Evolutionary conservation across 208 protist genomes (phyloP).

Genomic region (Leishmania tropica): DNA sequence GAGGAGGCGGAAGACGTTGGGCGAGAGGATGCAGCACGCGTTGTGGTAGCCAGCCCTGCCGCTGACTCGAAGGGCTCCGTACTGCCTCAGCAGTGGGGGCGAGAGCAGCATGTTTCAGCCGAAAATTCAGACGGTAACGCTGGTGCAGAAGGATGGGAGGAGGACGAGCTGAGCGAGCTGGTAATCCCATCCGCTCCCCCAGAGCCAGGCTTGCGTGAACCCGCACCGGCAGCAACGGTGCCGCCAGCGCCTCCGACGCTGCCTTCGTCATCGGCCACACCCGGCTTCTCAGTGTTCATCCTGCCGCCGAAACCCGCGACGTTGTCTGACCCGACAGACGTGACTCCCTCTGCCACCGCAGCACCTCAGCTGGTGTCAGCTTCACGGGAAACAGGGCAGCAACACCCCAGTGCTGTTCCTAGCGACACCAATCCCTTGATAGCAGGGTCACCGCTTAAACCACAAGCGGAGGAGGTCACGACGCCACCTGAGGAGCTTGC

Average conservation of each 20-base stretch:
- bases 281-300: background rate
- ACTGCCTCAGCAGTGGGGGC: background rate
- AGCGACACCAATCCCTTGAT: background rate
- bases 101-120: background rate
- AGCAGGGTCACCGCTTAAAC: background rate
- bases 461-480: background rate
- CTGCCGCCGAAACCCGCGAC: background rate
- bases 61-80: background rate
- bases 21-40: background rate
- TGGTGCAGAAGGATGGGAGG: slow-evolving; percentile 5
- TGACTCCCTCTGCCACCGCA: background rate
- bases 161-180: slow-evolving; percentile 11
- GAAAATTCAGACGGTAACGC: background rate
- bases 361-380: background rate
- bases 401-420: background rate
- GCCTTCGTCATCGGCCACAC: background rate
- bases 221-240: background rate
- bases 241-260: background rate
- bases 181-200: background rate
- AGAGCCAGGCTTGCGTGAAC: background rate
- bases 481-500: background rate
- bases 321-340: background rate
- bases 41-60: background rate
- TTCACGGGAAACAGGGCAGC: slow-evolving; percentile 5
- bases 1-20: slow-evolving; percentile 38